phyloP scores from a whole-genome alignment of 1,284 basidiomycete species.

The Cryptococcus hybrid region DNA sequence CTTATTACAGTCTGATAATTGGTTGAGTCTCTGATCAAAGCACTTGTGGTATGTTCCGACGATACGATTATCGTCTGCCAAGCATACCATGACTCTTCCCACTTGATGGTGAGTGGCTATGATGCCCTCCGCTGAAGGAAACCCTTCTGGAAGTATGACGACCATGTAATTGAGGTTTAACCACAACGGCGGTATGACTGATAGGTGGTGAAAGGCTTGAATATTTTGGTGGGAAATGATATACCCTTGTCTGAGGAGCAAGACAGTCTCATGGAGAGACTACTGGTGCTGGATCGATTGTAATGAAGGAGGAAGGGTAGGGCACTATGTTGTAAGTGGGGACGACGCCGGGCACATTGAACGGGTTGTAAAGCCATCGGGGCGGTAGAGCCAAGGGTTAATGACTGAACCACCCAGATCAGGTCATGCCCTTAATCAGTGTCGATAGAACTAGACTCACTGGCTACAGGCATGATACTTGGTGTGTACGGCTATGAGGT shows the following conservation, averaged over 20 bases:
- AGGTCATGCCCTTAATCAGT: too few species aligned
- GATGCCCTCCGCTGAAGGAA: neutral
- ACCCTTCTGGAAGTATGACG: neutral
- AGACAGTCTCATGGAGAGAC: neutral
- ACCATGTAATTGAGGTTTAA: neutral
- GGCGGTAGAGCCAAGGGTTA: neutral
- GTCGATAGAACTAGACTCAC: too few species aligned
- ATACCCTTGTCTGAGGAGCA: neutral
- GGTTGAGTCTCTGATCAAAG: neutral
- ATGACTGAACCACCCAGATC: neutral
- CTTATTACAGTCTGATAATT: neutral
- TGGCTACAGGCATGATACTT: too few species aligned
- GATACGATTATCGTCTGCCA: neutral
- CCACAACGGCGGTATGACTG: neutral
- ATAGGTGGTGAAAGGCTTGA: neutral
- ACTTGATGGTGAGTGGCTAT: neutral
- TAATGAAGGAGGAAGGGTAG: neutral
- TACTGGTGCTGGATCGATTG: neutral
- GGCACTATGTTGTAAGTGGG: neutral
- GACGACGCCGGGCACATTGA: neutral
- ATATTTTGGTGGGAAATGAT: neutral
- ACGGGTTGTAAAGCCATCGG: neutral
- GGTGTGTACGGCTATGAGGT: neutral
- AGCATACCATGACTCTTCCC: neutral
- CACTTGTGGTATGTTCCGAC: neutral